Base-by-base conservation (phyloP, 1,284 basidiomycete genomes). In the Leccinum insolens region DNA sequence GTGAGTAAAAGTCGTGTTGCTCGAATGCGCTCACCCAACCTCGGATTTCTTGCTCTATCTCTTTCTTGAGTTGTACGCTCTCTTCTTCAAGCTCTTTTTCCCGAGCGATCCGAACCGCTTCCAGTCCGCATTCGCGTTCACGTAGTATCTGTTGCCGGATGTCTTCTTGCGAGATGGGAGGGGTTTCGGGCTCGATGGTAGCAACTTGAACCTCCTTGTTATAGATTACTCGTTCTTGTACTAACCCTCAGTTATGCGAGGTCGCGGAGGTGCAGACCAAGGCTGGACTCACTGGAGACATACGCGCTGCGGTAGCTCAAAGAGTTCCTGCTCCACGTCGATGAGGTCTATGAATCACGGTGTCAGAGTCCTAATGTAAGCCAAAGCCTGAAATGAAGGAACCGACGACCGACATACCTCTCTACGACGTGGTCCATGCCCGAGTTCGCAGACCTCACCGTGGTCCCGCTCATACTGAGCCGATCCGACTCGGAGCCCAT, bases 191-290 rank as follows among this genome's bases (percentile, higher is more conserved):
- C 67, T 90, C 89, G 4, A 89, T 75, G n/a, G 87, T 83, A 37
- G 89, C 85, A 0, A 95, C 98, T 79, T 99, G 96, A 2, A 97
- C 92, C 72, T 95, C 92, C 79, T 97, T 98, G 72, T 96, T 96
- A 76, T 98, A 98, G 63, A 93, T 91, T 22, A 97, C 91, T n/a
- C 90, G 88, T 79, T 95, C 92, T 90, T 94, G 41, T 63, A 65
- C 61, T 12, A 34, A 34, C 34, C 34, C 55, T 25, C 66, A n/a
- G 14, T 39, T 65, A 17, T 14, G 44, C 67, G 44, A 68, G 55
- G 65, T 41, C n/a, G 12, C 9, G 3, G 6, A 46, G 41, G 39
- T 7, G 63, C 7, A 6, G 17, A 31, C 31, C 11, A 28, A 14
- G 7, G 28, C 34, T 34, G 34, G 34, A 34, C 34, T 34, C 34